phyloP scores from a whole-genome alignment of 106 monocot species.

The Gastrodia elata region DNA sequence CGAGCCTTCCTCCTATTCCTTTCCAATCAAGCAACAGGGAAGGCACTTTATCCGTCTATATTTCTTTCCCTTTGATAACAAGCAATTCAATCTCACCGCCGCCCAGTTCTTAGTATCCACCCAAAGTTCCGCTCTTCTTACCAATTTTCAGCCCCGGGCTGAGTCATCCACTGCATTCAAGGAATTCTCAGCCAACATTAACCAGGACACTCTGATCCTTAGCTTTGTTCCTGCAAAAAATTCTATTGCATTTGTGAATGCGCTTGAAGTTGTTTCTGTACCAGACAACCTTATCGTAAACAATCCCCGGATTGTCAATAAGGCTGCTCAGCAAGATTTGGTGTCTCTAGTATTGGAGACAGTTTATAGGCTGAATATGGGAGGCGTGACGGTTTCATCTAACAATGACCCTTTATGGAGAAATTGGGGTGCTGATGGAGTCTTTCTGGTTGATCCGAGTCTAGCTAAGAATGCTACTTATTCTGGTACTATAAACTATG shows the following conservation, averaged over 20 bases:
- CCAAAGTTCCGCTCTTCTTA: not conserved
- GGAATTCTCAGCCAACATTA: constrained; percentile 6
- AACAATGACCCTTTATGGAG: constrained; percentile 55
- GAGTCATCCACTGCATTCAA: constrained; percentile 1
- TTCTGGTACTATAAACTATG: constrained; percentile 5
- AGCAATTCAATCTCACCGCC: constrained; percentile 3
- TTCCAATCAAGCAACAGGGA: constrained; percentile 4
- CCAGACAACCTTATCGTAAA: constrained; percentile 36
- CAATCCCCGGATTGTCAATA: constrained; percentile 26
- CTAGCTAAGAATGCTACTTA: constrained; percentile 9
- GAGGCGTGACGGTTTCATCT: constrained; percentile 29
- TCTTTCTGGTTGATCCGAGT: constrained; percentile 16
- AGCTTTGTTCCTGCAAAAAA: not conserved
- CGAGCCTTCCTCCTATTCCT: constrained; percentile 2
- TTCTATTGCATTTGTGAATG: constrained; percentile 9
- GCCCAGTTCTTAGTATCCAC: constrained; percentile 5
- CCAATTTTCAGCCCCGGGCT: not conserved
- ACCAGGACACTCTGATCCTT: not conserved
- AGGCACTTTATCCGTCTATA: constrained; percentile 13
- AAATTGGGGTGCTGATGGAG: constrained; percentile 49
- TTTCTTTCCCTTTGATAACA: constrained; percentile 10
- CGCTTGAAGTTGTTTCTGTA: constrained; percentile 8
- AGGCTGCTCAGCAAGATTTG: constrained; percentile 23
- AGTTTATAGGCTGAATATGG: constrained; percentile 74
- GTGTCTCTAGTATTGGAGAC: constrained; percentile 40